A percentile compares a stretch with the other conserved stretches of the same genome.
phyloP scores from a whole-genome alignment of 73 alveolate genomes.

The Uronychia binucleata region DNA sequence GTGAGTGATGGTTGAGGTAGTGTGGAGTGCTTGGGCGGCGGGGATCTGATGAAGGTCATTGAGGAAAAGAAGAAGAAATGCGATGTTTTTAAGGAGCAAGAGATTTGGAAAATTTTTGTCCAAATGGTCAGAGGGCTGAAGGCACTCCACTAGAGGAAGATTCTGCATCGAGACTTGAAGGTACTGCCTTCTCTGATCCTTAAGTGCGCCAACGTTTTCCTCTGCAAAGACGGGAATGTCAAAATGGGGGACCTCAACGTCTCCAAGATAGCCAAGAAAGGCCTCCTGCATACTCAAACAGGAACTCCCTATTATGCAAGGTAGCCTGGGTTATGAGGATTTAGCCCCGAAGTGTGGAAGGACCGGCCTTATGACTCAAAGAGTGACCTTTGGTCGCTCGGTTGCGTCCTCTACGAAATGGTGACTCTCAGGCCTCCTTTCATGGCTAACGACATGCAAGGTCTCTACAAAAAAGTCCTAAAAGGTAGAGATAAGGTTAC shows the following conservation, averaged over 20 bases:
- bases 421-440: slow-evolving; percentile 91
- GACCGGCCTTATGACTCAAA: slow-evolving; percentile 84
- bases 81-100: slow-evolving; percentile 60
- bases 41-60: slow-evolving; percentile 77
- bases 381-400: slow-evolving; percentile 96
- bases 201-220: slow-evolving; percentile 80
- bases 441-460: slow-evolving; percentile 70
- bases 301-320: slow-evolving; percentile 83
- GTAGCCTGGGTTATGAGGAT: too few species aligned
- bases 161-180: slow-evolving; percentile 80
- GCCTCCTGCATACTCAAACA: slow-evolving; percentile 59
- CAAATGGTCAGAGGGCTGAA: slow-evolving; percentile 76
- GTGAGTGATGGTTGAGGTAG: too few species aligned
- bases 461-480: slow-evolving; percentile 42
- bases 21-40: slow-evolving; percentile 88
- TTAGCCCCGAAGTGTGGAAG: slow-evolving; percentile 83
- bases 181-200: neutral
- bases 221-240: slow-evolving; percentile 74
- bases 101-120: slow-evolving; percentile 81
- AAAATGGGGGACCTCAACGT: slow-evolving; percentile 89
- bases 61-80: slow-evolving; percentile 63
- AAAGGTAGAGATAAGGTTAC: neutral
- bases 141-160: slow-evolving; percentile 72
- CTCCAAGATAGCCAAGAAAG: slow-evolving; percentile 75
- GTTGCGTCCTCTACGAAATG: slow-evolving; percentile 94